Evolutionary conservation across 225 moss, liverwort and hornwort genomes (phyloP), one percentile per base, ranked within the genome.

Genomic region (Pseudisothecium myosuroides): DNA sequence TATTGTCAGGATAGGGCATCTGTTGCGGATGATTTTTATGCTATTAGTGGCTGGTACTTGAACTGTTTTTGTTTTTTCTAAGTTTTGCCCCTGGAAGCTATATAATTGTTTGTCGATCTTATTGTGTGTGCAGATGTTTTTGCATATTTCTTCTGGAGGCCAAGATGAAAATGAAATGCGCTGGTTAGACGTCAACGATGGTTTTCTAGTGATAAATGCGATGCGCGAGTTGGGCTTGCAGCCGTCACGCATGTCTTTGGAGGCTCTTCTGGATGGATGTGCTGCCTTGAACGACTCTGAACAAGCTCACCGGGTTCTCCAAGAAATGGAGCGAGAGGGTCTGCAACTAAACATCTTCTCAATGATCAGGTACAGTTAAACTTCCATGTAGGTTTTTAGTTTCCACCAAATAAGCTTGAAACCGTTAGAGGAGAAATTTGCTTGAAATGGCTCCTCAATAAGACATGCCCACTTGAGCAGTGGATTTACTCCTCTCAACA

Each of bases 191-290:
- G 89, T 94, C 24, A 90, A 90, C 64, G 95, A 94, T 90, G 94
- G 95, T 17, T 94, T 97, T 90, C 83, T 93, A 62, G 90, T 95
- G 52, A 90, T 97, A 45, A 87, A 90, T 75, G 93, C 94, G 32
- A 91, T 96, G 92, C 92, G 94, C 67, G 92, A 92, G 83, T 88
- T 95, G 92, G 96, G 93, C 36, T 87, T 94, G 87, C 95, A 91
- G 80, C 97, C 95, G n/a, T 96, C 97, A 55, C 96, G 96, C 74
- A 93, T 97, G 85, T 90, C 94, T 69, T 85, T 95, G 63, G 95
- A 97, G 88, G 93, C 95, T 68, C 94, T 96, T 81, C 94, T 97
- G 83, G 95, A 96, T 90, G 93, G 92, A 79, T 96, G 95, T 91
- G 91, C 94, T 64, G 94, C 94, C 79, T 66, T 83, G 83, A 91